A percentile compares a stretch with the other conserved stretches of the same genome.
These are phyloP conservation scores for Epichloe typhina DNA, from an alignment of 2,329 filamentous ascomycete species.

Conservation along the genomic window DNA sequence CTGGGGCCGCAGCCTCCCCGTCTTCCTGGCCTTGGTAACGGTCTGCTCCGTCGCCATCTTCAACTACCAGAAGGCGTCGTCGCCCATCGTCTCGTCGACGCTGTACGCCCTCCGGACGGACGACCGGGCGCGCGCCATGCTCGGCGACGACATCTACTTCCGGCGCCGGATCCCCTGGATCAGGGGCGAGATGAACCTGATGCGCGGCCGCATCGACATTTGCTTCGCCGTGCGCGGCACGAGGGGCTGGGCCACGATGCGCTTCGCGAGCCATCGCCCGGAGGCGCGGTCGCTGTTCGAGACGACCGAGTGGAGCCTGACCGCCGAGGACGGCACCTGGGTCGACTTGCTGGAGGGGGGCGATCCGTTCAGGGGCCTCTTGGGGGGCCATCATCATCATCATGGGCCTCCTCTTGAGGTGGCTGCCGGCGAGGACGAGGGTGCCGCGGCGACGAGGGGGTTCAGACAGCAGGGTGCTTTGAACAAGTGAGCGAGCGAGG, in stretches of 20 bases:
- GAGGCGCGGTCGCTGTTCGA: constrained; percentile 53
- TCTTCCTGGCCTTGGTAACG: constrained; percentile 64
- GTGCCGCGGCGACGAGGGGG: constrained; percentile 22
- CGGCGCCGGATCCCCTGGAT: constrained; percentile 71
- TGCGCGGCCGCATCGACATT: constrained; percentile 84
- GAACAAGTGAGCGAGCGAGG: constrained; percentile 17
- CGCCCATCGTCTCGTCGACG: constrained; percentile 71
- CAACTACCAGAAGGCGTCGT: constrained; percentile 97
- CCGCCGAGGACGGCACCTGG: constrained; percentile 43
- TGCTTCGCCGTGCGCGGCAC: constrained; percentile 76
- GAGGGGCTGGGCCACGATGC: constrained; percentile 56
- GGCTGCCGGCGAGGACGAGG: constrained; percentile 19
- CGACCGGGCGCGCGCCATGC: constrained; percentile 54
- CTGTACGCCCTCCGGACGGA: constrained; percentile 86
- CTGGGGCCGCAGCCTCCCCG: constrained; percentile 63
- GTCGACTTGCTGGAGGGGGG: constrained; percentile 60
- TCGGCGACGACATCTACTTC: constrained; percentile 84
- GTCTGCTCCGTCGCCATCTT: constrained; percentile 75
- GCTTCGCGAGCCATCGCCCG: constrained; percentile 64
- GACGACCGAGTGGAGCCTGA: constrained; percentile 82
- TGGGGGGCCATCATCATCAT: constrained; percentile 15
- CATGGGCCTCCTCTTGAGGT: constrained; percentile 16
- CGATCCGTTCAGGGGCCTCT: constrained; percentile 52
- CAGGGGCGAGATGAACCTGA: constrained; percentile 76
- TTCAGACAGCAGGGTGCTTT: constrained; percentile 35